Conservation (phyloP, 345 rosid genomes). For the Rhodomyrtus tomentosa region DNA sequence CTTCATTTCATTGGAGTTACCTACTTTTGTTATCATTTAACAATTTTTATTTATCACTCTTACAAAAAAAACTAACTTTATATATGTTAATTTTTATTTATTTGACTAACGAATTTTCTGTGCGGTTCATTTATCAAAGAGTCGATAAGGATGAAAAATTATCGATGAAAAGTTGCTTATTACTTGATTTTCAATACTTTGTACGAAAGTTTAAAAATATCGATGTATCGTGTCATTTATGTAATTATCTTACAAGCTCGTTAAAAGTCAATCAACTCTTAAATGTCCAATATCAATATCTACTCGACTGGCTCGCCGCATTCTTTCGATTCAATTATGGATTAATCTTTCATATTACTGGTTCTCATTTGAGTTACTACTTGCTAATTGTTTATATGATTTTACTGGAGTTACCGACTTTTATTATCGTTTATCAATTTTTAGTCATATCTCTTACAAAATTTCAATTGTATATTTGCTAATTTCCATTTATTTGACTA, state of each 20-base stretch:
- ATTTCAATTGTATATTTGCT: not conserved
- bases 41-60: not conserved
- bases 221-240: not conserved
- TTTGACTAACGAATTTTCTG: not conserved
- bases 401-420: not conserved
- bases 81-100: not conserved
- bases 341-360: not conserved
- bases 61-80: not conserved
- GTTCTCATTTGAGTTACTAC: not conserved
- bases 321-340: not conserved
- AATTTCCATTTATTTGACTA: not conserved
- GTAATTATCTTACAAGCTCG: not conserved
- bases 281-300: not conserved
- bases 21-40: not conserved
- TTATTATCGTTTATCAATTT: not conserved
- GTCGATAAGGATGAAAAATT: not conserved
- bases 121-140: not conserved
- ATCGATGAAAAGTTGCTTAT: not conserved
- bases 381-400: not conserved
- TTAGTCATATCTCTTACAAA: not conserved
- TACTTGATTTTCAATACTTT: not conserved
- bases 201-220: not conserved
- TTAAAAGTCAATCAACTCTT: not conserved
- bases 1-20: not conserved
- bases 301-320: accelerated